Evolutionary conservation across 805 yeast genomes (phyloP).

Genomic region (Ogataea sp.): DNA sequence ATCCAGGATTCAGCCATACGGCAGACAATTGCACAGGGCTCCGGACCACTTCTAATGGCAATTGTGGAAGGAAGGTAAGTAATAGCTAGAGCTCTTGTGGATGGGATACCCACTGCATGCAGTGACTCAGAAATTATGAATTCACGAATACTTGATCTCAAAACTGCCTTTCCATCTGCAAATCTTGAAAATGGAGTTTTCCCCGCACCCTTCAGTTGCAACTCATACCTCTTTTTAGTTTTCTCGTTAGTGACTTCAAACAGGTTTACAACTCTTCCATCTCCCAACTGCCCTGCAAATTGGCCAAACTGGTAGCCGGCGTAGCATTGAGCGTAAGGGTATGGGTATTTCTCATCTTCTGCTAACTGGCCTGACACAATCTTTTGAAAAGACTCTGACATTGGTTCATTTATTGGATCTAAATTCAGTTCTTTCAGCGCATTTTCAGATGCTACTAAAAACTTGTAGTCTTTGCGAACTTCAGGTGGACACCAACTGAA

Average conservation of each 20-base stretch:
- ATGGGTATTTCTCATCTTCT: slow-evolving; percentile 28
- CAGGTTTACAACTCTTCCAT: slow-evolving; percentile 81
- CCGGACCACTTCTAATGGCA: slow-evolving; percentile 67
- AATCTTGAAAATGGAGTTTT: slow-evolving; percentile 86
- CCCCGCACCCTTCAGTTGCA: slow-evolving; percentile 91
- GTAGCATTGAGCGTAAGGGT: slow-evolving; percentile 85
- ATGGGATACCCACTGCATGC: slow-evolving; percentile 74
- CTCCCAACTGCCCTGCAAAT: slow-evolving; percentile 97
- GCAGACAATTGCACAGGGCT: slow-evolving; percentile 77
- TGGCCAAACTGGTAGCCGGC: slow-evolving; percentile 96
- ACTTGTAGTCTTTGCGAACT: slow-evolving; percentile 39
- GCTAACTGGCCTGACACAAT: slow-evolving; percentile 50
- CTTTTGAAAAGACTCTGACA: slow-evolving; percentile 29
- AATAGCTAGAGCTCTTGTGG: slow-evolving; percentile 76
- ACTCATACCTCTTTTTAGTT: slow-evolving; percentile 40
- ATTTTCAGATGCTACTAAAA: slow-evolving; percentile 47
- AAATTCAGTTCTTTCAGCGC: slow-evolving; percentile 62
- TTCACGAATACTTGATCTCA: slow-evolving; percentile 83
- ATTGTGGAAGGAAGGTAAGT: slow-evolving; percentile 63
- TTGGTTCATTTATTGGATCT: slow-evolving; percentile 27
- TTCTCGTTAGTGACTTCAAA: slow-evolving; percentile 53
- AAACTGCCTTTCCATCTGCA: slow-evolving; percentile 94
- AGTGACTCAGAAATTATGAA: slow-evolving; percentile 79
- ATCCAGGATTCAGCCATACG: slow-evolving; percentile 85
- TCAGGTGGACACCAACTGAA: slow-evolving; percentile 73